phyloP scores from a whole-genome alignment of 2,329 filamentous ascomycete genomes.

The Leptographium radiaticola region DNA sequence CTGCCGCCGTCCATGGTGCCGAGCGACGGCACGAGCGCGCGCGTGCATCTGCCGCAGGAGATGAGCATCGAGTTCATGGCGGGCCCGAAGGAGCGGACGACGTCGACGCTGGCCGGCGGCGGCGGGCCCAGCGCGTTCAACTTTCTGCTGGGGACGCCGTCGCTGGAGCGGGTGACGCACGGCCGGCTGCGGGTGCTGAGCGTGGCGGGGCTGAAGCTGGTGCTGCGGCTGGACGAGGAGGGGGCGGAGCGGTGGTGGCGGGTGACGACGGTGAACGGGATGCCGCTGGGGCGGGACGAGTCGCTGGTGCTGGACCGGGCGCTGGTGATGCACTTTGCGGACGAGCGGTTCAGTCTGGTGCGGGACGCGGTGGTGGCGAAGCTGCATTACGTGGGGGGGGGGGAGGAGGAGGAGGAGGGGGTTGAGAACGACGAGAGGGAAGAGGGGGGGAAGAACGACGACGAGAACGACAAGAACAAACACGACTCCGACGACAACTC shows the following conservation, averaged over 20 bases:
- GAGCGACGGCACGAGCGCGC: slow-evolving; percentile 60
- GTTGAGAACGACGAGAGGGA: slow-evolving; percentile 6
- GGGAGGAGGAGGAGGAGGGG: slow-evolving; percentile 35
- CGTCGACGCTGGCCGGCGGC: slow-evolving; percentile 14
- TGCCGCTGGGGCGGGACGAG: slow-evolving; percentile 76
- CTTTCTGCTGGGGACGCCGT: slow-evolving; percentile 31
- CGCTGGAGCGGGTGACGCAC: slow-evolving; percentile 29
- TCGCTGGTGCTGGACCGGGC: slow-evolving; percentile 68
- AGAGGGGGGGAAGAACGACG: slow-evolving; percentile 9
- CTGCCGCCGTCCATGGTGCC: slow-evolving; percentile 66
- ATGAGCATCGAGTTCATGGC: slow-evolving; percentile 53
- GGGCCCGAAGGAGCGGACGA: slow-evolving; percentile 23
- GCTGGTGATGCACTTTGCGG: slow-evolving; percentile 61
- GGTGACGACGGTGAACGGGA: slow-evolving; percentile 68
- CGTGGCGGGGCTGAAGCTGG: slow-evolving; percentile 47
- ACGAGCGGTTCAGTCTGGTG: slow-evolving; percentile 72
- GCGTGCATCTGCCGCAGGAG: slow-evolving; percentile 56
- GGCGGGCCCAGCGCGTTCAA: slow-evolving; percentile 26
- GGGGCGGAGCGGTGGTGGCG: slow-evolving; percentile 41
- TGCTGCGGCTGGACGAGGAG: slow-evolving; percentile 51
- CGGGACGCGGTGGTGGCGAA: slow-evolving; percentile 43
- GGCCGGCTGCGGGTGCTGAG: slow-evolving; percentile 36
- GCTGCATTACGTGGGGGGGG: slow-evolving; percentile 40
- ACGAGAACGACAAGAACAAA: slow-evolving; percentile 5
- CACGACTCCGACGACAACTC: slow-evolving; percentile 1